phyloP scores from a whole-genome alignment of 768 basidiomycete species.

The Podaxis sp. region DNA sequence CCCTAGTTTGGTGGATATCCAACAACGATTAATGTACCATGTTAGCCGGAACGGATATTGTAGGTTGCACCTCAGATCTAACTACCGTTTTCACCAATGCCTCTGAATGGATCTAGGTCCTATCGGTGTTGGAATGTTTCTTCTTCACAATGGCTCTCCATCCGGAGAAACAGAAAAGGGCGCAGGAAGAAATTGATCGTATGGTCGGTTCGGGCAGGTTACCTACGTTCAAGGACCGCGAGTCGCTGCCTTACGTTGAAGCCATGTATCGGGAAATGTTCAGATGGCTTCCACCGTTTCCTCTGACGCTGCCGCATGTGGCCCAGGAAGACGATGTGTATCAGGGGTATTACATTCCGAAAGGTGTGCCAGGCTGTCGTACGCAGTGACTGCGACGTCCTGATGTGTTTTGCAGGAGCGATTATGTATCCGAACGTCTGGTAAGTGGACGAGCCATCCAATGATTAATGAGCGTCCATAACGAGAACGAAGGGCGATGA shows the following conservation, averaged over 20 bases:
- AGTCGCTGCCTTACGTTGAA: constrained; percentile 22
- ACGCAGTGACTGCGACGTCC: not conserved
- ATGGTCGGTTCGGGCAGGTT: constrained; percentile 26
- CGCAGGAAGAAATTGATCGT: constrained; percentile 30
- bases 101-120: constrained; percentile 10
- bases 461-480: not conserved
- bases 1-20: not conserved
- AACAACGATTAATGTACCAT: not conserved
- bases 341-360: constrained; percentile 24
- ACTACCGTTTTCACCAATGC: not conserved
- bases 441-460: not conserved
- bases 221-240: constrained; percentile 23
- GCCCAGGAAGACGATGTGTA: constrained; percentile 23
- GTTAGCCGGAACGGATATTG: constrained; percentile 19
- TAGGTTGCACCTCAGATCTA: not conserved
- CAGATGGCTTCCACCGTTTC: constrained; percentile 18
- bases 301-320: constrained; percentile 20
- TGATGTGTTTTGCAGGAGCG: not conserved
- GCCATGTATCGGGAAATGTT: constrained; percentile 17
- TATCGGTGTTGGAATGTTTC: constrained; percentile 19
- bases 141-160: constrained; percentile 27
- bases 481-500: constrained; percentile 25
- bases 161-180: constrained; percentile 27
- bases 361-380: not conserved
- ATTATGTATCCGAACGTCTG: constrained; percentile 9